Percentiles rank a stretch among this genome's conserved stretches.
Evolutionary conservation across 768 basidiomycete genomes (phyloP).

Genomic region (Boletus vinaceobasis): DNA sequence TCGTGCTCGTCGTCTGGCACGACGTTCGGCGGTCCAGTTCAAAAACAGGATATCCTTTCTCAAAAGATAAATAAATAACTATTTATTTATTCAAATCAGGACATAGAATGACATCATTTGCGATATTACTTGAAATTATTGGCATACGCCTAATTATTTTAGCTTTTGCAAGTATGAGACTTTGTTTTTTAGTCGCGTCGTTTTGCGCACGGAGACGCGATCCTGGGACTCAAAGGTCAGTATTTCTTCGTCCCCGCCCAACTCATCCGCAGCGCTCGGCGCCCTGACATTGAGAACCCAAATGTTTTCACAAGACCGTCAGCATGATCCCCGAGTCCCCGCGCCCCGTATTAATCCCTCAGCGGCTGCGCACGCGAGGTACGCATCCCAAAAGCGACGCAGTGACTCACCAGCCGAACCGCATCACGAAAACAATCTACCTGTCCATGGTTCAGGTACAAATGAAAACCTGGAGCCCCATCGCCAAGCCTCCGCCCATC

Average conservation of each 20-base stretch:
- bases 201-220: background rate
- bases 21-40: conserved; percentile 7
- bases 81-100: background rate
- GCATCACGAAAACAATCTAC: background rate
- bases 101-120: conserved; percentile 15
- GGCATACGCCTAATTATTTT: background rate
- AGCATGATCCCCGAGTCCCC: background rate
- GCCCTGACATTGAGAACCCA: background rate
- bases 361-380: background rate
- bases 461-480: background rate
- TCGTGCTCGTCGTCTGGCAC: conserved; percentile 16
- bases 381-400: background rate
- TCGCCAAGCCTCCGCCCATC: background rate
- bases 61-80: background rate
- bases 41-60: conserved; percentile 4
- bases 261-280: background rate
- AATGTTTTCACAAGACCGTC: background rate
- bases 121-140: background rate
- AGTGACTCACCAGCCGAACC: background rate
- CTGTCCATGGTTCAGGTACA: background rate
- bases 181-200: background rate
- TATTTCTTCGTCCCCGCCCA: too few relatives aligned
- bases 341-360: background rate
- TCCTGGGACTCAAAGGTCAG: background rate
- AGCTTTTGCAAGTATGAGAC: background rate